Base-by-base conservation (phyloP, 2,329 filamentous ascomycete species). In the Trichophyton verrucosum region DNA sequence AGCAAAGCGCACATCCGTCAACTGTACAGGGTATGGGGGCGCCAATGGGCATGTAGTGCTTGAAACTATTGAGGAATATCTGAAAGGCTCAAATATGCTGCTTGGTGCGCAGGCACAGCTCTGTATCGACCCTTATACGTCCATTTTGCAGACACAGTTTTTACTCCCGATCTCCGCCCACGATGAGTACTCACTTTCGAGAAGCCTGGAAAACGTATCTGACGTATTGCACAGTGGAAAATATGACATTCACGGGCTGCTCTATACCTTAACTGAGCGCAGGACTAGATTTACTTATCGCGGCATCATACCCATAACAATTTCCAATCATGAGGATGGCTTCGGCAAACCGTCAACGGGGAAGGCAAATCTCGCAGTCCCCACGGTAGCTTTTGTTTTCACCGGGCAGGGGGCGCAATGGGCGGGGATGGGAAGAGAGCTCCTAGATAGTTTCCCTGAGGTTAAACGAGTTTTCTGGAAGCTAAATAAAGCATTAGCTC, bases 21-120 rank as follows among this genome's bases (percentile, higher is more conserved):
- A 66, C 56, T 65, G 62, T n/a, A 67, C 67, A 53, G 66, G 66
- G 13, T 64, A 38, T 51, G 62, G 62, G 0, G 62, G 62, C 24
- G 30, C 62, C 15, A 64, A 64, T 46, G 62, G 51, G 3, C 61
- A 64, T 44, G 61, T 40, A 15, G 38, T 63, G 6, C n/a, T 64
- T 11, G 62, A 64, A 30, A 33, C n/a, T 27, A 33, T 38, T 4
- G 33, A 38, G 33, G 33, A 38, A 9, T 38, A 38, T 38, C 11
- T 4, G 33, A 38, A 13, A 38, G 33, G 8, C 11, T 13, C 33
- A 13, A 38, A 38, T 38, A 9, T 38, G 11, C 33, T 3, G 33
- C 9, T 38, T 2, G 33, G 13, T 38, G 13, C 33, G 9, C 33
- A 13, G 11, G 33, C 3, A 4, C 33, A 13, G 11, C 3, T 13